Percentiles rank a stretch among this genome's conserved stretches.
Conservation (phyloP, 768 basidiomycete genomes). For the Trametes cubensis region DNA sequence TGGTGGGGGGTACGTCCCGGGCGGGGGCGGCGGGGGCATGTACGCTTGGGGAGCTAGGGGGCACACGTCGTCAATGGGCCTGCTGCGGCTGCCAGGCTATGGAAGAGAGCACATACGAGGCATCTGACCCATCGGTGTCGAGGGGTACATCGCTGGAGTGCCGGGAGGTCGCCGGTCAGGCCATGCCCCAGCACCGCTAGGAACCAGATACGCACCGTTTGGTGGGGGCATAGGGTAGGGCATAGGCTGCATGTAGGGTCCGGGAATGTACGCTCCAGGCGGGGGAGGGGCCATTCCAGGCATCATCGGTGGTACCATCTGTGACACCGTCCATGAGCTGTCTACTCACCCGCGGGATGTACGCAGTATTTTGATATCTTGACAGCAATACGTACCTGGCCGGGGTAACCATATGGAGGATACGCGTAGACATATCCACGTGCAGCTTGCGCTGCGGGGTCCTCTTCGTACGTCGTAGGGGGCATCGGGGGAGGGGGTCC, state of each 20-base stretch:
- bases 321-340: slow-evolving; percentile 3
- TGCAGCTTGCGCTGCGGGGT: slow-evolving; percentile 58
- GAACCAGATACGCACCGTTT: slow-evolving; percentile 51
- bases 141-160: slow-evolving; percentile 72
- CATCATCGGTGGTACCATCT: slow-evolving; percentile 69
- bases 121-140: slow-evolving; percentile 85
- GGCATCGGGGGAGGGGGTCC: slow-evolving; percentile 70
- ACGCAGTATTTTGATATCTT: no score
- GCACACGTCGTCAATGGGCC: slow-evolving; percentile 4
- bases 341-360: no score
- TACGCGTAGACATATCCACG: slow-evolving; percentile 72
- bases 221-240: slow-evolving; percentile 82
- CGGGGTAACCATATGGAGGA: slow-evolving; percentile 75
- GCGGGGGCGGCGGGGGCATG: slow-evolving; percentile 76
- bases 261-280: slow-evolving; percentile 77
- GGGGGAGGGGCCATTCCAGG: slow-evolving; percentile 82
- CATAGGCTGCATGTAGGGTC: slow-evolving; percentile 85
- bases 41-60: slow-evolving; percentile 68
- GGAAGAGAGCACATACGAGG: slow-evolving; percentile 65
- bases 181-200: slow-evolving; percentile 8
- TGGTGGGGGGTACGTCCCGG: slow-evolving; percentile 74
- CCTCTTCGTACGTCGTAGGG: slow-evolving; percentile 81
- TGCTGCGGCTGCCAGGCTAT: background rate
- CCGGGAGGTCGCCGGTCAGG: slow-evolving; percentile 12
- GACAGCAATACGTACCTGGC: slow-evolving; percentile 56